These are phyloP conservation scores for Pythium periplocum DNA, from an alignment of 352 stramenopile species.

Conservation along the genomic window DNA sequence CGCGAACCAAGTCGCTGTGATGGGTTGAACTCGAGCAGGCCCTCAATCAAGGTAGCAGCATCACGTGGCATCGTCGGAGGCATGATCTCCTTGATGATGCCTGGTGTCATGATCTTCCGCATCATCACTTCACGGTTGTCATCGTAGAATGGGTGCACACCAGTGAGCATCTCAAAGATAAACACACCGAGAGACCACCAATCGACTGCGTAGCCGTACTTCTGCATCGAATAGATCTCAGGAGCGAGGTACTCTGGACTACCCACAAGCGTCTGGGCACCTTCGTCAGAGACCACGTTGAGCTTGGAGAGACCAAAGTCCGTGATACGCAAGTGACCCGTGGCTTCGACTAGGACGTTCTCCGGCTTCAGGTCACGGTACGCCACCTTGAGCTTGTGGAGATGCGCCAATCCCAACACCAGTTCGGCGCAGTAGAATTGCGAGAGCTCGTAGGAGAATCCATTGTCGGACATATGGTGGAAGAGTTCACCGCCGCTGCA, in stretches of 20 bases:
- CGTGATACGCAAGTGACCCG: slow-evolving; percentile 94
- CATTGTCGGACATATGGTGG: slow-evolving; percentile 93
- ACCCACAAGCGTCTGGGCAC: slow-evolving; percentile 65
- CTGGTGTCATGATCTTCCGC: slow-evolving; percentile 83
- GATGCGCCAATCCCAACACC: slow-evolving; percentile 90
- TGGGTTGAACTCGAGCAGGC: slow-evolving; percentile 75
- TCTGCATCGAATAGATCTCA: slow-evolving; percentile 71
- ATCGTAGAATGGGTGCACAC: slow-evolving; percentile 84
- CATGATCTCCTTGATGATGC: slow-evolving; percentile 52
- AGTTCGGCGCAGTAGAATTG: slow-evolving; percentile 97
- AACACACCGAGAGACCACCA: slow-evolving; percentile 92
- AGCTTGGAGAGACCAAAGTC: slow-evolving; percentile 93
- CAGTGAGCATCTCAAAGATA: slow-evolving; percentile 89
- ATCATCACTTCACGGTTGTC: slow-evolving; percentile 82
- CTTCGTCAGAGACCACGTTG: slow-evolving; percentile 65
- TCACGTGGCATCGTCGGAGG: slow-evolving; percentile 59
- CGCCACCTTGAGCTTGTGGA: slow-evolving; percentile 94
- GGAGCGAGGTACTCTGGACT: slow-evolving; percentile 89
- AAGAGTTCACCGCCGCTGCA: slow-evolving; percentile 97
- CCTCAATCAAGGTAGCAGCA: slow-evolving; percentile 64
- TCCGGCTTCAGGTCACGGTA: slow-evolving; percentile 98
- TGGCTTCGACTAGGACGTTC: slow-evolving; percentile 88
- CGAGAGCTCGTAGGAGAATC: slow-evolving; percentile 59
- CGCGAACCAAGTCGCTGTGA: slow-evolving; percentile 52
- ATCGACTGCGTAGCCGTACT: slow-evolving; percentile 84